Evolutionary conservation across 192 early-diverging fungal species (phyloP), one percentile per base, ranked within the genome.

Genomic region (Rhizophagus prolifer): DNA sequence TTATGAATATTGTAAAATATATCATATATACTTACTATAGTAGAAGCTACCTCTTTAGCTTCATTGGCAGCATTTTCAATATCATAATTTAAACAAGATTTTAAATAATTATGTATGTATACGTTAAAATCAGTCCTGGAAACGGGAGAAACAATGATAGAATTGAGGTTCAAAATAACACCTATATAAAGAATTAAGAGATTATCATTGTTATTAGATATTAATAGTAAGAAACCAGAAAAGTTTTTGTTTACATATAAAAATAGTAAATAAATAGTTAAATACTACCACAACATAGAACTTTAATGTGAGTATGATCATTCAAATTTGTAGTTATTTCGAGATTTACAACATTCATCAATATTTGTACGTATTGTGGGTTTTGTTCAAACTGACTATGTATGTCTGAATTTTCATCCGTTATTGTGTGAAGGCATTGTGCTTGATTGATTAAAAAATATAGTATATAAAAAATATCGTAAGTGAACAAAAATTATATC

Each of bases 361-460:
- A 81, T 21, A 79, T 81, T 16, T 81, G 77, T 12, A 89, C 81
- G 14, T 89, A 88, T 70, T 85, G 85, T 7, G 85, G 82, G 74
- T 90, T 89, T 21, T 81, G 77, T 34, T 85, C 77, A 81, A 94
- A 89, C 4, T 88, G 78, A 30, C 86, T 82, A 60, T 89, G 79
- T 41, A 88, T 86, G 4, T 86, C 84, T 14, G 81, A 74, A 76
- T 95, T 94, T 21, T 92, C 92, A 66, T 95, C 94, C 0, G 94
- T 93, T 58, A 97, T 82, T 4, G 94, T 93, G 77, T 93, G 90
- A 16, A 97, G 83, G 58, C 91, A 93, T 83, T 95, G 94, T 9
- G 86, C 94, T 87, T 81, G 16, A 74, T 70, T 16, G 23, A 30
- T 44, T 50, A 76, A 73, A 76, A 3, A 72, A 68, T 34, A 76